Evolutionary conservation across 345 rosid genomes (phyloP), one percentile per base, ranked within the genome.

Genomic region (Brassica incana): DNA sequence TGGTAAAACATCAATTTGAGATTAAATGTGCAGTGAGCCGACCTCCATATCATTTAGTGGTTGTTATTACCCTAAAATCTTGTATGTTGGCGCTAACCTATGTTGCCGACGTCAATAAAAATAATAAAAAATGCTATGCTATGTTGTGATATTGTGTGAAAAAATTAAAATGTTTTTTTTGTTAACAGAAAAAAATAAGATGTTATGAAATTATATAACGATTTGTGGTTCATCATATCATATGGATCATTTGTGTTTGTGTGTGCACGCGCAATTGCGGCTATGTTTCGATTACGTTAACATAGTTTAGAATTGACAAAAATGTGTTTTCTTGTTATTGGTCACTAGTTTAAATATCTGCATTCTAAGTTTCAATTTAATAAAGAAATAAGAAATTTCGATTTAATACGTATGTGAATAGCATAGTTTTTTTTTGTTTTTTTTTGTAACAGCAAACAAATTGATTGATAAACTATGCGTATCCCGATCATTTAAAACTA

Each of bases 71-170:
- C 23, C 67, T 71, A 2, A 30, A 3, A 15, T 5, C 52, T 77
- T n/a, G 11, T 68, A 62, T 62, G 18, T 27, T 62, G 66, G 40
- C 5, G 45, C 29, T 67, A 40, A 20, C 48, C 67, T 76, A 62
- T 70, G 58, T 65, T 71, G 72, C 81, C 66, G 76, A 35, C 81
- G 59, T 71, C 58, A 52, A 52, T n/a, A 0, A 8, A 64, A 25
- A 23, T 20, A 1, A 20, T 20, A 40, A 16, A 25, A 25, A 25
- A 71, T 14, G 9, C 40, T 33, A 36, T 10, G 40, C n/a, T 36
- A 6, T 67, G 58, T 62, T 77, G 32, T 45, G 54, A 11, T 45
- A 45, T 45, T 14, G 15, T 45, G 56, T 45, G 15, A 11, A 45
- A 12, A 45, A 4, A 43, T 10, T 2, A 50, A 38, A 4, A 36